Base-by-base conservation (phyloP, 768 basidiomycete species). In the Kwoniella sp. region DNA sequence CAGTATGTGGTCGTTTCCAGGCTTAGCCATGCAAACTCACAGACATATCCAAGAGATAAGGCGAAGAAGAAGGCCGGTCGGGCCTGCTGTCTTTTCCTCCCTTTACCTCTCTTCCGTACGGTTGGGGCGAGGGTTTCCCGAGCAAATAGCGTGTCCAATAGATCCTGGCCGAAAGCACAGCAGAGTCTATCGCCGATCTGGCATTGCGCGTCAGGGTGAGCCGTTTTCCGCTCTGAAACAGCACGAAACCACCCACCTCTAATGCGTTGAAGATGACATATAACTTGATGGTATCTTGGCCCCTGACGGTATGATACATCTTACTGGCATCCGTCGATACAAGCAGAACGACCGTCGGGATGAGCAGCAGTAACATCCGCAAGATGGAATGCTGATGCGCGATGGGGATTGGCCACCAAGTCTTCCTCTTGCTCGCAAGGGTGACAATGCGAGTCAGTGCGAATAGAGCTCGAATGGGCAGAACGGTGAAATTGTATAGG, bases 261-360 rank as follows among this genome's bases (percentile, higher is more conserved):
- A 99, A 80, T 10, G 91, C 92, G 73, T 96, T 98, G 77, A 96
- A 99, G 44, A 99, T 93, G 54, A 99, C 95, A 77, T 98, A 98
- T 42, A 99, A 76, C 77, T 98, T 99, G 77, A 99, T 93, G 2
- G 90, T 95, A 63, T 99, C 95, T 74, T 98, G 95, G 0, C 92
- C 93, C 19, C 95, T 84, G 49, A 99, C 96, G 14, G 86, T 86
- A 67, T 99, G 95, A 65, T 99, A 99, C 61, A 99, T 93, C 77
- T 92, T 91, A 75, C 90, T 93, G 9, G 90, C 87, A 69, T 99
- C 93, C 6, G 92, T 91, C 33, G 91, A 79, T 1, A 87, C 84
- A 28, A 84, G 80, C 4, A 96, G 78, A 19, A 92, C 79, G 15
- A 83, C 59, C 40, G 91, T 80, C 0, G 91, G 87, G 23, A 84